phyloP scores from a whole-genome alignment of 495 filamentous ascomycete genomes.

The Trichoderma reesei region DNA sequence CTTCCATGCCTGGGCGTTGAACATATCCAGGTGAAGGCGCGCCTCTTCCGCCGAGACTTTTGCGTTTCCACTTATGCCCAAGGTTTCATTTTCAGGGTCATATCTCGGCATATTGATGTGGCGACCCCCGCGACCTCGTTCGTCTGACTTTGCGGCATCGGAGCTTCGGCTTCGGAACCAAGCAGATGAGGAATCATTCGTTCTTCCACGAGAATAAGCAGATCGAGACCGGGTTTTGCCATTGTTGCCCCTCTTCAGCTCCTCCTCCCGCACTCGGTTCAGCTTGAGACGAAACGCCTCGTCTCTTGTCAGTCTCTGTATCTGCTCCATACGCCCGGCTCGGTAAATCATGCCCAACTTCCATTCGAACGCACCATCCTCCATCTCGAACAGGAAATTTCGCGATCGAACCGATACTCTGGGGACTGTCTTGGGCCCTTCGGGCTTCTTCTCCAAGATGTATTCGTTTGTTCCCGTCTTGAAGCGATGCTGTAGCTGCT shows the following conservation, averaged over 20 bases:
- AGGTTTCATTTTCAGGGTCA: slow-evolving; percentile 62
- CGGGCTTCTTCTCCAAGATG: slow-evolving; percentile 68
- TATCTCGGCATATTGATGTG: slow-evolving; percentile 45
- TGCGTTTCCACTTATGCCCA: slow-evolving; percentile 54
- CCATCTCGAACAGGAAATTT: slow-evolving; percentile 77
- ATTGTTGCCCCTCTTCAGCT: slow-evolving; percentile 41
- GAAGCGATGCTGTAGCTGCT: slow-evolving; percentile 88
- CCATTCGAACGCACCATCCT: slow-evolving; percentile 96
- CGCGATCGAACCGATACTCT: slow-evolving; percentile 73
- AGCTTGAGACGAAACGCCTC: slow-evolving; percentile 82
- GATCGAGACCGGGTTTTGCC: slow-evolving; percentile 38
- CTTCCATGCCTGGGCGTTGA: slow-evolving; percentile 90
- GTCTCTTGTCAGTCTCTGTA: slow-evolving; percentile 78
- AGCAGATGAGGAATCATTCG: slow-evolving; percentile 19
- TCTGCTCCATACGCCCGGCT: slow-evolving; percentile 75
- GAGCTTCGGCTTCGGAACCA: slow-evolving; percentile 45
- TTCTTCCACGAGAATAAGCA: slow-evolving; percentile 35
- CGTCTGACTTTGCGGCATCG: slow-evolving; percentile 31
- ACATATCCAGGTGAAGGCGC: slow-evolving; percentile 58
- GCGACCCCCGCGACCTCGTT: slow-evolving; percentile 16
- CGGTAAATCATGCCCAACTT: slow-evolving; percentile 90
- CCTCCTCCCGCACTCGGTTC: slow-evolving; percentile 65
- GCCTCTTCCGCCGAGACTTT: slow-evolving; percentile 67
- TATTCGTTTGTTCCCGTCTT: slow-evolving; percentile 79
- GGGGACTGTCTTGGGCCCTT: slow-evolving; percentile 76